Evolutionary conservation across 2,329 filamentous ascomycete species (phyloP).

Genomic region (Aspergillus sp.): DNA sequence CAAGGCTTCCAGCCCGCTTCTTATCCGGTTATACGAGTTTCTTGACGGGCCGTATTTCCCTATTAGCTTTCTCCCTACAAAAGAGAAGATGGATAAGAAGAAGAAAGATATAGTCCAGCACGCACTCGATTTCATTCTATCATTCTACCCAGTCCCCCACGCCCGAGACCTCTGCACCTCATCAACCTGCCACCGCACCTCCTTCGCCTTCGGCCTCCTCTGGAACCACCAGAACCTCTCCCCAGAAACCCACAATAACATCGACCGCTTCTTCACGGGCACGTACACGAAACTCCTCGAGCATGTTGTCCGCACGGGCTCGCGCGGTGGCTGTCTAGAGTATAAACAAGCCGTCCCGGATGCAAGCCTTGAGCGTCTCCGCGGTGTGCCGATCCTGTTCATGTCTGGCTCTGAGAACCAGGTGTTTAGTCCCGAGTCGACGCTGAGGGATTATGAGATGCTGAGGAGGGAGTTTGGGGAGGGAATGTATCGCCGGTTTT

Average conservation of each 20-base stretch:
- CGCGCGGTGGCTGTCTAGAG: conserved; percentile 1
- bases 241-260: conserved; percentile 28
- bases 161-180: conserved; percentile 32
- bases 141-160: conserved; percentile 34
- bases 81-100: too few relatives aligned
- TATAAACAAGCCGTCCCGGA: background rate
- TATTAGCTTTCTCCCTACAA: background rate
- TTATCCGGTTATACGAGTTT: conserved; percentile 9
- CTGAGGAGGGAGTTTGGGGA: conserved; percentile 22
- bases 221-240: conserved; percentile 39
- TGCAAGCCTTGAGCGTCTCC: conserved; percentile 6
- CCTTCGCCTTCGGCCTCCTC: conserved; percentile 35
- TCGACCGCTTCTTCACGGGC: conserved; percentile 29
- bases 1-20: conserved; percentile 1
- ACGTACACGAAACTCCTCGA: conserved; percentile 28
- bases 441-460: conserved; percentile 23
- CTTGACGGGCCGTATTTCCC: conserved; percentile 18
- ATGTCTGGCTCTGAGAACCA: conserved; percentile 25
- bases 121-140: conserved; percentile 22
- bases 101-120: conserved; percentile 13
- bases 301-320: conserved; percentile 28
- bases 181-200: conserved; percentile 31
- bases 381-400: conserved; percentile 25
- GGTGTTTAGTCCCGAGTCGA: conserved; percentile 26
- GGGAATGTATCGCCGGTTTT: conserved; percentile 17